Evolutionary conservation across 352 stramenopile genomes (phyloP), one percentile per base, ranked within the genome.

Genomic region (Lagenidium sp.): DNA sequence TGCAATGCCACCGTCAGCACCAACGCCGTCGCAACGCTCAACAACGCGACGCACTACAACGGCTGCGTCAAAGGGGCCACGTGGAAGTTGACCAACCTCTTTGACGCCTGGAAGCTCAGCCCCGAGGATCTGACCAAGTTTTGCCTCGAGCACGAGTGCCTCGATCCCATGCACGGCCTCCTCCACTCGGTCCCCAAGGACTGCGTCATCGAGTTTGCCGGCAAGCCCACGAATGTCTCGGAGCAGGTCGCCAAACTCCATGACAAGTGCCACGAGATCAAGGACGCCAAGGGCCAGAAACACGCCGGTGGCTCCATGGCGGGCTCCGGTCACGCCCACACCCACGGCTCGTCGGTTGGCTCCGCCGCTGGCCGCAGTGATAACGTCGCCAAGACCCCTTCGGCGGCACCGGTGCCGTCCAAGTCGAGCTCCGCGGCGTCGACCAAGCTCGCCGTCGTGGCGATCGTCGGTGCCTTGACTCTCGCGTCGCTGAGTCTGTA

Each of bases 121-220:
- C 29, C 44, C 22, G 7, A 47, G 11, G 64, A 82, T 16, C 66
- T 85, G n/a, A 12, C 77, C 20, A 44, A 45, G 35, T 82, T 78
- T 44, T 85, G 73, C 55, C 63, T 71, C 42, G 77, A 66, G 40
- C 66, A 55, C 6, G 55, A 43, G 16, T 85, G 73, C 41, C 62
- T 85, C 26, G 57, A 64, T 19, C 73, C 73, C 6, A 22, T 85
- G n/a, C 73, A 85, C 55, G 56, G 54, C 36, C 38, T 79, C 19
- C 59, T 83, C 50, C 42, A 52, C 18, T 48, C 52, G 2, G 36
- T 65, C 22, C 61, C 64, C 25, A 58, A 39, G 0, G 58, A 68
- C 48, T 82, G 69, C 37, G 44, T 68, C 35, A 66, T 79, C 35
- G 61, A 37, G 26, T 78, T 74, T 53, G 32, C 67, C 10, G 72